phyloP scores from a whole-genome alignment of 2,329 filamentous ascomycete genomes.

The Sporothrix phasma region DNA sequence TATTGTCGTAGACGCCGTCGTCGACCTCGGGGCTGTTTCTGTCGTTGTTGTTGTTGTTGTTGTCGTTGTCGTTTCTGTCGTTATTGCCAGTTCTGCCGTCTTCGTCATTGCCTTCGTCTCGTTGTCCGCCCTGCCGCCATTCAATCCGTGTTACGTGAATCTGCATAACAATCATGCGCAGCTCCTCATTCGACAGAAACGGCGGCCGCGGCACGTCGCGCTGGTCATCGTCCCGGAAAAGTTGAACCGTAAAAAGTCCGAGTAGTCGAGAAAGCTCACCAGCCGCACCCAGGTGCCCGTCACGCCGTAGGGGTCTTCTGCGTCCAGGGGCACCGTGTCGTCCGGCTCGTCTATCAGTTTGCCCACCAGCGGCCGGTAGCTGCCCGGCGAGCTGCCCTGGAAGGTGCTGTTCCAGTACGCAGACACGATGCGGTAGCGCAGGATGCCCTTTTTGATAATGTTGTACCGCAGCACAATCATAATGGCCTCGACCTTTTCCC shows the following conservation, averaged over 20 bases:
- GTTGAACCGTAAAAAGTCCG: constrained; percentile 63
- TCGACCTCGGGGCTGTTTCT: background rate
- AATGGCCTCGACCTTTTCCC: constrained; percentile 66
- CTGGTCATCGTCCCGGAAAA: constrained; percentile 39
- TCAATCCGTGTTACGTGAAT: constrained; percentile 53
- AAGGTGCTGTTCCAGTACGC: constrained; percentile 48
- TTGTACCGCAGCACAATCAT: constrained; percentile 60
- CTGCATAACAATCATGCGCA: constrained; percentile 60
- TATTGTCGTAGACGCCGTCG: constrained; percentile 38
- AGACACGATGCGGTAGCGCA: constrained; percentile 36
- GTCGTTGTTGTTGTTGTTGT: background rate
- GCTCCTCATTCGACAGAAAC: constrained; percentile 55
- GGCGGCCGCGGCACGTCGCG: constrained; percentile 38
- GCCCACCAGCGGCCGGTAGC: constrained; percentile 33
- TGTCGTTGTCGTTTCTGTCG: too few species aligned
- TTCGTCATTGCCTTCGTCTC: background rate
- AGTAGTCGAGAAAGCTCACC: constrained; percentile 52
- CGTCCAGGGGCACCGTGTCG: constrained; percentile 29
- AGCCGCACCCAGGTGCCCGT: constrained; percentile 57
- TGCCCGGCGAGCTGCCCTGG: constrained; percentile 42
- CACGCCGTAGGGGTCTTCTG: constrained; percentile 59
- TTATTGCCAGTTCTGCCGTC: background rate
- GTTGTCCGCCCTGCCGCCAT: constrained; percentile 28
- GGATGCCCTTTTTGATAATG: constrained; percentile 38
- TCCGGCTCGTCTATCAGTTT: constrained; percentile 26